Evolutionary conservation across 116 monocot genomes (phyloP).

Genomic region (Posidonia oceanica): DNA sequence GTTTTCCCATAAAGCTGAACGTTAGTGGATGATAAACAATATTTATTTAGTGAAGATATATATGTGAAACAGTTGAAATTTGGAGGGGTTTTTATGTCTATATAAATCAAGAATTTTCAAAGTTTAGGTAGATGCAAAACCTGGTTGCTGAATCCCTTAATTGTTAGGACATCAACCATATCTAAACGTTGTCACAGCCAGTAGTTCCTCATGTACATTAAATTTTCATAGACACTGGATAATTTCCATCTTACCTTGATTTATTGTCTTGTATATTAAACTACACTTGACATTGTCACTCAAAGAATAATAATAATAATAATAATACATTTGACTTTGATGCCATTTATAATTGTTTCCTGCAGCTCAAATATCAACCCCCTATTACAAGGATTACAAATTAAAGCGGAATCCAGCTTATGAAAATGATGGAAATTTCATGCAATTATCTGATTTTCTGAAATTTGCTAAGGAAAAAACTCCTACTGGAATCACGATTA

Average conservation of each 20-base stretch:
- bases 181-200: background rate
- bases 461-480: background rate
- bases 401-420: background rate
- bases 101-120: no score
- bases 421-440: conserved; percentile 5
- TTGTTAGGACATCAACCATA: background rate
- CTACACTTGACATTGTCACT: background rate
- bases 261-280: background rate
- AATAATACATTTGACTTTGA: background rate
- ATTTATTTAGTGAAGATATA: no score
- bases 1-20: no score
- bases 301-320: background rate
- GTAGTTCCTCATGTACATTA: background rate
- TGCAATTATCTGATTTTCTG: conserved; percentile 5
- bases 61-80: no score
- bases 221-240: background rate
- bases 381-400: background rate
- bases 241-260: no score
- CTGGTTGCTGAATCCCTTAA: no score
- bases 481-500: background rate
- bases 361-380: conserved; percentile 6
- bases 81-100: no score
- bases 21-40: no score
- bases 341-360: background rate
- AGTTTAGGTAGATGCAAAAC: no score